Conservation (phyloP, 192 early-diverging fungal genomes). For the Coemansia sp. region DNA sequence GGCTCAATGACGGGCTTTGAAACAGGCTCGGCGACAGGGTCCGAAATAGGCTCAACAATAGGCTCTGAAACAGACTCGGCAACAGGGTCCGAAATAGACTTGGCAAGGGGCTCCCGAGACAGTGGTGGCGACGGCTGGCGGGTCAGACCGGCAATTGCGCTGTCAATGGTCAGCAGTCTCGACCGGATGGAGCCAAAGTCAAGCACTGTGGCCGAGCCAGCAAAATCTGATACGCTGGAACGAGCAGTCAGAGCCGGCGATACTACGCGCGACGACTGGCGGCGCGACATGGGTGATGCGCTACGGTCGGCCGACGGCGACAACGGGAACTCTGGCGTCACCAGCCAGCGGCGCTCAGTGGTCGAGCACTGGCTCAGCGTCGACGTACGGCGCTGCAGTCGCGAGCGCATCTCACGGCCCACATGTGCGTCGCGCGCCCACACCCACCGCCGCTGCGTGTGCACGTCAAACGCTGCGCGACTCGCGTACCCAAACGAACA, state of each 20-base stretch:
- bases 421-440: constrained; percentile 13
- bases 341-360: constrained; percentile 50
- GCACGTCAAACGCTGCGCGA: constrained; percentile 28
- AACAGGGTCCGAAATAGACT: background rate
- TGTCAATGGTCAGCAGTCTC: constrained; percentile 18
- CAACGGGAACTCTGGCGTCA: constrained; percentile 21
- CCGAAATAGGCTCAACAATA: background rate
- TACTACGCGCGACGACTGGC: constrained; percentile 29
- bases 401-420: constrained; percentile 7
- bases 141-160: constrained; percentile 8
- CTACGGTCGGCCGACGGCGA: constrained; percentile 5
- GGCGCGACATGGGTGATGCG: constrained; percentile 20
- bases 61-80: background rate
- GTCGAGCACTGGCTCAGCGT: constrained; percentile 54
- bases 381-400: constrained; percentile 32
- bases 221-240: constrained; percentile 47
- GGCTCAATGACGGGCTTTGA: too few species aligned
- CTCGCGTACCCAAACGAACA: constrained; percentile 31
- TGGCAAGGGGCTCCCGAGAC: background rate
- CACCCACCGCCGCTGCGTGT: constrained; percentile 11
- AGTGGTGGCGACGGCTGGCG: constrained; percentile 11
- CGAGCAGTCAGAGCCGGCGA: constrained; percentile 40
- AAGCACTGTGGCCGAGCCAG: background rate
- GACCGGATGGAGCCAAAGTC: constrained; percentile 5
- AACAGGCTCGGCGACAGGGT: too few species aligned